phyloP scores from a whole-genome alignment of 192 early-diverging fungal species.

The Podila epicladia region DNA sequence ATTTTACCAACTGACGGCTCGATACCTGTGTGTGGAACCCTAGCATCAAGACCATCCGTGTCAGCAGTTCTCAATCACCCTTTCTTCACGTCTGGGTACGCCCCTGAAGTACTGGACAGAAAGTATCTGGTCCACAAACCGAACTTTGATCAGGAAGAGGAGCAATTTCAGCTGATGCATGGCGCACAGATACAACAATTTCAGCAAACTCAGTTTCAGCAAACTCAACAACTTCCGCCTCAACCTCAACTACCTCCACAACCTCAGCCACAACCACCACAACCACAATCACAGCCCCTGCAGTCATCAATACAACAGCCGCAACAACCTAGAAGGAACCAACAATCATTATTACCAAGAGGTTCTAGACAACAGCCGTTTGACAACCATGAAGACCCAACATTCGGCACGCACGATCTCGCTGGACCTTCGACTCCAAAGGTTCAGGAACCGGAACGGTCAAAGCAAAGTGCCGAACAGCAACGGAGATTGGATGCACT shows the following conservation, averaged over 20 bases:
- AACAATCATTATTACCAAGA: not conserved
- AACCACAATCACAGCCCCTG: not conserved
- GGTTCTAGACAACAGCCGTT: not conserved
- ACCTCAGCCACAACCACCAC: not conserved
- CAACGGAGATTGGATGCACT: not conserved
- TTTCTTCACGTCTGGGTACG: constrained; percentile 46
- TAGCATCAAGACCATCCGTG: constrained; percentile 49
- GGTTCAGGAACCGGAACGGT: not conserved
- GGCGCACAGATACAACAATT: not conserved
- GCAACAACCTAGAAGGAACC: not conserved
- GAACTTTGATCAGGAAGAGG: constrained; percentile 33
- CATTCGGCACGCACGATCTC: not conserved
- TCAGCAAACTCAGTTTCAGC: not conserved
- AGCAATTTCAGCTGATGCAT: not conserved
- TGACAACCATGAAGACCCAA: constrained; percentile 1
- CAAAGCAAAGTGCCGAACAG: not conserved
- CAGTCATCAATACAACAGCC: not conserved
- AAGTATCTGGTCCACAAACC: constrained; percentile 10
- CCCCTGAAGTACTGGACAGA: constrained; percentile 18
- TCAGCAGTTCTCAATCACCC: constrained; percentile 39
- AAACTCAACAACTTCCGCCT: not conserved
- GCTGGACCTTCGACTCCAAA: not conserved
- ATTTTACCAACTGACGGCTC: not conserved
- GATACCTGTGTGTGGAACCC: not conserved
- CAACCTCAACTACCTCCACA: not conserved